phyloP scores from a whole-genome alignment of 2,329 filamentous ascomycete species.

The Ascochyta fabae region DNA sequence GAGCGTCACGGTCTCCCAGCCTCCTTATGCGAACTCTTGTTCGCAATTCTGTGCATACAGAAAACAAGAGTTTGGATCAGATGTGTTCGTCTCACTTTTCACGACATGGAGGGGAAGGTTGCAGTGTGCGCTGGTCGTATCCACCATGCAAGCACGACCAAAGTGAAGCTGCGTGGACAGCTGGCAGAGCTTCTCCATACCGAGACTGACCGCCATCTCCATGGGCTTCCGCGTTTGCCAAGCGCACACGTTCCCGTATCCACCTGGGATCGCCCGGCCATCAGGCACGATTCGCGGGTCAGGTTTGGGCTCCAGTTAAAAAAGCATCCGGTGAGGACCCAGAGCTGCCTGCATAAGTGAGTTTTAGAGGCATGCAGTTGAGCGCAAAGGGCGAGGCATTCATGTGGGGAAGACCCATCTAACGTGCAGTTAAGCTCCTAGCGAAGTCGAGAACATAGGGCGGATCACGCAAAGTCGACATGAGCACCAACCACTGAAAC shows the following conservation, averaged over 20 bases:
- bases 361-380: constrained; percentile 15
- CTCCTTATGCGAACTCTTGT: constrained; percentile 18
- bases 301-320: constrained; percentile 15
- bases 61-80: constrained; percentile 12
- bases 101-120: background rate
- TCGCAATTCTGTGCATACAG: constrained; percentile 7
- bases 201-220: constrained; percentile 20
- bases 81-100: background rate
- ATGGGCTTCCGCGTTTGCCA: constrained; percentile 9
- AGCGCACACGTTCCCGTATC: constrained; percentile 16
- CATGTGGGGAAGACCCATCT: constrained; percentile 18
- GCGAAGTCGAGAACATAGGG: constrained; percentile 10
- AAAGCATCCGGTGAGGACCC: constrained; percentile 30
- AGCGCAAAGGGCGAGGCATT: constrained; percentile 8
- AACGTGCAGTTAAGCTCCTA: constrained; percentile 15
- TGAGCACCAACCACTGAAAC: background rate
- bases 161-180: constrained; percentile 19
- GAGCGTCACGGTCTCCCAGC: constrained; percentile 17
- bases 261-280: constrained; percentile 21
- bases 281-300: constrained; percentile 18
- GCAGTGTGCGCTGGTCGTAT: constrained; percentile 14
- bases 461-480: background rate
- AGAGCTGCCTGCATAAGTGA: constrained; percentile 15
- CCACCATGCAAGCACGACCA: constrained; percentile 11
- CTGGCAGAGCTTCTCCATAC: constrained; percentile 17